These are phyloP conservation scores for Phytophthora nicotianae DNA, from an alignment of 352 stramenopile genomes.

Conservation along the genomic window DNA sequence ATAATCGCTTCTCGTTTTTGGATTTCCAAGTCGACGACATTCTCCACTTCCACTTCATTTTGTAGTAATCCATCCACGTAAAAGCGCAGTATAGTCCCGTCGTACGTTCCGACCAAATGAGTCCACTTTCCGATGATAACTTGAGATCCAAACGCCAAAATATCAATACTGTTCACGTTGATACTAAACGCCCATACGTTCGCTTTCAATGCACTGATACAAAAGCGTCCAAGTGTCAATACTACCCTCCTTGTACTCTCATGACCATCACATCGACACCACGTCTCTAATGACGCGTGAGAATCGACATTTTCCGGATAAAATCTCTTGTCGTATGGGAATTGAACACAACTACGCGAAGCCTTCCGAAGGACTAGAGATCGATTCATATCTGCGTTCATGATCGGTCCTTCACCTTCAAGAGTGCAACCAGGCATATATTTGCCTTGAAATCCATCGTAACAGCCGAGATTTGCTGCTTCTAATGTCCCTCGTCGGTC, in stretches of 20 bases:
- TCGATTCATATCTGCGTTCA: slow-evolving; percentile 85
- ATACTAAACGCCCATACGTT: slow-evolving; percentile 85
- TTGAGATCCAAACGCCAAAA: slow-evolving; percentile 55
- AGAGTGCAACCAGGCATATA: slow-evolving; percentile 71
- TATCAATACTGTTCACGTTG: slow-evolving; percentile 82
- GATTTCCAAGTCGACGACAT: slow-evolving; percentile 70
- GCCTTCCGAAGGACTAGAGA: slow-evolving; percentile 64
- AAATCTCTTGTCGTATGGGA: slow-evolving; percentile 44
- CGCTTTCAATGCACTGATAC: slow-evolving; percentile 65
- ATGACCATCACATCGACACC: slow-evolving; percentile 73
- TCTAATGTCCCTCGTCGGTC: slow-evolving; percentile 76
- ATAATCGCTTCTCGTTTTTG: slow-evolving; percentile 68
- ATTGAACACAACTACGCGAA: slow-evolving; percentile 58
- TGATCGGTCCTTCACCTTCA: slow-evolving; percentile 75
- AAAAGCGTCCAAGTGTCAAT: slow-evolving; percentile 77
- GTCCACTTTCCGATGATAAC: slow-evolving; percentile 81
- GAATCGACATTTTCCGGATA: slow-evolving; percentile 47
- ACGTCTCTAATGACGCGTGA: slow-evolving; percentile 77
- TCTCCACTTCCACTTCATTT: slow-evolving; percentile 76
- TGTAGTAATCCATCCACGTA: slow-evolving; percentile 82
- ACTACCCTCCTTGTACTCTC: slow-evolving; percentile 74
- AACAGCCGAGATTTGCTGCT: slow-evolving; percentile 74
- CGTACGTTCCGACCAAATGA: slow-evolving; percentile 88
- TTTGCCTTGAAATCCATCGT: slow-evolving; percentile 52
- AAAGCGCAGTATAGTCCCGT: slow-evolving; percentile 84